Evolutionary conservation across 768 basidiomycete genomes (phyloP), one percentile per base, ranked within the genome.

Genomic region (Lepiota subincarnata): DNA sequence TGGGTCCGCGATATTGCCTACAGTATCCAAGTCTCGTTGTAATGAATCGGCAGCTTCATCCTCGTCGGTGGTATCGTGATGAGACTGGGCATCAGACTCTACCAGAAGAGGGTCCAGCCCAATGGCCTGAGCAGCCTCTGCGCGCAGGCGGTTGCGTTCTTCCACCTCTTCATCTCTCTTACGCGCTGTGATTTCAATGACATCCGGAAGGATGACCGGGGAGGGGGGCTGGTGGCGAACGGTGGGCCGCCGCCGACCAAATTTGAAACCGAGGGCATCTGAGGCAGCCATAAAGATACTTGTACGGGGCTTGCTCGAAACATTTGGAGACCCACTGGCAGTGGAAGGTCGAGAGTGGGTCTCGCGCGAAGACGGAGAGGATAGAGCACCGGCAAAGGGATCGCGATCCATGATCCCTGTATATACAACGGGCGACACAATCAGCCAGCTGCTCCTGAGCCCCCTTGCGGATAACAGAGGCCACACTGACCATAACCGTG

Each of bases 121-220:
- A 43, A 92, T 83, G 11, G 85, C 80, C 61, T 88, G 83, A 0
- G 89, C 89, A 14, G 89, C 89, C 36, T 79, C 82, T 50, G 86
- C 84, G 28, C 87, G 73, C 28, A 92, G 69, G n/a, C 87, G 80
- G 57, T 86, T 80, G 8, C 89, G 80, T 60, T 91, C 89, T 62
- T 85, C 83, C 44, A 79, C 75, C 60, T 91, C 89, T 41, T 73
- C 78, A 57, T 87, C 82, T 43, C 73, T 70, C 42, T 68, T 69
- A 38, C 67, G 72, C 7, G 80, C 81, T 43, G 69, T 75, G 46
- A 91, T 89, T 64, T 91, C 87, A 53, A 91, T 86, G 46, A 90
- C 84, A 36, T 80, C 86, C 14, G 86, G 80, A 47, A 86, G 69
- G 38, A 84, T 65, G 22, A 80, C 65, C 18, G 74, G 73, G 48